Percentiles rank a stretch among this genome's conserved stretches.
phyloP scores from a whole-genome alignment of 257 asterid species.

The Forsythia viridissima region DNA sequence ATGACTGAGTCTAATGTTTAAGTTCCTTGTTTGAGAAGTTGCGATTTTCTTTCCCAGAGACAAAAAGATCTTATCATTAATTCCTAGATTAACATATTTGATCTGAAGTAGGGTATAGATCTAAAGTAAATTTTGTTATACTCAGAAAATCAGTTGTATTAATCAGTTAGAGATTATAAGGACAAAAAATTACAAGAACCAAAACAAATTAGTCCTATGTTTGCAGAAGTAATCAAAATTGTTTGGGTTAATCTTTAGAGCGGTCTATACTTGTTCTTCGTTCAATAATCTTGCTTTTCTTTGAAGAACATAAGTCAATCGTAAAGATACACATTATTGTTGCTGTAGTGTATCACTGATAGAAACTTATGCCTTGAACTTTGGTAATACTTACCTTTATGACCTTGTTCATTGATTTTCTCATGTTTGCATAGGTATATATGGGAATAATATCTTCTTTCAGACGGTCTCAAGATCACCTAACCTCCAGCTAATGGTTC shows the following conservation, averaged over 20 bases:
- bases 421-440: slow-evolving; percentile 19
- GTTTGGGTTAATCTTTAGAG: no score
- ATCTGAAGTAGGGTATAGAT: no score
- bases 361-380: not conserved
- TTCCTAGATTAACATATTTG: no score
- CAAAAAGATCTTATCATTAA: no score
- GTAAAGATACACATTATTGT: not conserved
- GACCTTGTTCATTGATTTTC: not conserved
- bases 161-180: not conserved
- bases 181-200: not conserved
- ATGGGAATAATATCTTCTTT: slow-evolving; percentile 31
- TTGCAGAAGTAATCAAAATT: no score
- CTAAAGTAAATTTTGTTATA: no score
- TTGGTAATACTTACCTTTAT: no score
- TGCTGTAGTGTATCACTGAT: not conserved
- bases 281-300: not conserved
- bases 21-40: no score
- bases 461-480: slow-evolving; percentile 31
- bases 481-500: slow-evolving; percentile 27
- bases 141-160: no score
- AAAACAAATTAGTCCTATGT: no score
- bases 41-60: no score
- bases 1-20: not conserved
- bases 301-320: not conserved
- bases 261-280: no score